Evolutionary conservation across 768 basidiomycete species (phyloP), one percentile per base, ranked within the genome.

Genomic region (Suillus fuscotomentosus): DNA sequence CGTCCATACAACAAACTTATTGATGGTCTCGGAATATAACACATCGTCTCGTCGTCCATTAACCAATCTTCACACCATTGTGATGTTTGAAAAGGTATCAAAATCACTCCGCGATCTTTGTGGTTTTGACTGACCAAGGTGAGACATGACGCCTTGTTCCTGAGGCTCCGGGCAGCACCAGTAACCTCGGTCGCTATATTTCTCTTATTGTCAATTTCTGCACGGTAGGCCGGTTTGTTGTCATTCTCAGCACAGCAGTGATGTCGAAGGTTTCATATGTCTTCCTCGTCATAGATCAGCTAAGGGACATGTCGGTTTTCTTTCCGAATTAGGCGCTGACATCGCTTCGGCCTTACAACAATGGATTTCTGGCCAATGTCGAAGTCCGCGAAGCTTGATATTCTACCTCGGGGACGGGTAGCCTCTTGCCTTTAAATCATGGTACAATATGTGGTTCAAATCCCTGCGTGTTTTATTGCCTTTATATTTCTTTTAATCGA

Each of bases 21-120:
- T 65, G 81, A 86, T 63, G 92, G 92, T n/a, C 78, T 94, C 47
- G 91, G 91, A 41, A 81, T 84, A 61, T 59, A 42, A 59, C 56
- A 17, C 51, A 41, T 41, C 34, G 22, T 36, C 39, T 10, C 39
- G 17, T 53, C 56, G 27, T 42, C 17, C 17, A 17, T 27, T 4
- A 57, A 20, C 39, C 17, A 24, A 41, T 57, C 15, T 27, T 42
- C 41, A 42, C 27, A 13, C 27, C 57, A 27, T 59, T 59, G 41
- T 59, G 27, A 24, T 20, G 10, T 42, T 20, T 41, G 56, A 10
- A 41, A 57, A 41, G 22, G 22, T 57, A 17, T 10, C 36, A 38
- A 10, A 8, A 42, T 54, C 64, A 56, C 42, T 38, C 56, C 47
- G 39, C 50, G 51, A 14, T 20, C 41, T 63, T 56, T 76, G 61